A percentile compares a stretch with the other conserved stretches of the same genome.
phyloP scores from a whole-genome alignment of 306 rosid species.

The Rosa persica region DNA sequence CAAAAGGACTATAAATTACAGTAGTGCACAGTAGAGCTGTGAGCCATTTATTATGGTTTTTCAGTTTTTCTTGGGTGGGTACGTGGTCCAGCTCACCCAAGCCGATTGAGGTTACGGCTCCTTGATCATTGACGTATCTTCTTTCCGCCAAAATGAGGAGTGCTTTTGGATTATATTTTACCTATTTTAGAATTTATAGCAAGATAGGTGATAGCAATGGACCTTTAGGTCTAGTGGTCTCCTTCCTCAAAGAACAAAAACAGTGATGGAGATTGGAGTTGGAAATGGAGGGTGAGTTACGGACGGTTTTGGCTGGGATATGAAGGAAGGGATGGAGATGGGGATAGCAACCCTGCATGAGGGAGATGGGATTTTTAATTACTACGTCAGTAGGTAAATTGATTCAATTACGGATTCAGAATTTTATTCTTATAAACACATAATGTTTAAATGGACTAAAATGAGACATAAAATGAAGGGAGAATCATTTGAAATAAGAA shows the following conservation, averaged over 20 bases:
- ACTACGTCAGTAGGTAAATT: neutral
- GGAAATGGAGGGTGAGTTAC: neutral
- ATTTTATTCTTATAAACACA: too few relatives aligned
- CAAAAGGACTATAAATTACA: neutral
- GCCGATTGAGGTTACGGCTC: neutral
- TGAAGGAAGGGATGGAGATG: neutral
- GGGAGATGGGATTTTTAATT: neutral
- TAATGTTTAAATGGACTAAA: too few relatives aligned
- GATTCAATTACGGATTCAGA: neutral
- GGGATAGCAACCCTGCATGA: neutral
- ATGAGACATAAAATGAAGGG: neutral
- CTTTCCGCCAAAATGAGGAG: neutral
- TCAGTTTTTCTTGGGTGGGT: constrained; percentile 14
- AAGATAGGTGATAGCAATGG: neutral
- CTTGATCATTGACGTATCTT: neutral
- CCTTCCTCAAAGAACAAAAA: neutral
- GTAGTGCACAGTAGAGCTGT: constrained; percentile 17
- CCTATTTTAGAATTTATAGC: neutral
- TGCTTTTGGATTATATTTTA: neutral
- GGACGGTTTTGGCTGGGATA: neutral
- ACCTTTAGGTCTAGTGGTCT: neutral
- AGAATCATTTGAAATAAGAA: too few relatives aligned
- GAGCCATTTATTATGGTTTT: constrained; percentile 16
- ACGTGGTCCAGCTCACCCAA: constrained; percentile 28
- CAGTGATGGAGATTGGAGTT: constrained; percentile 2